Base-by-base conservation (phyloP, 202 grass and related monocot genomes). In the Hordeum pubiflorum region DNA sequence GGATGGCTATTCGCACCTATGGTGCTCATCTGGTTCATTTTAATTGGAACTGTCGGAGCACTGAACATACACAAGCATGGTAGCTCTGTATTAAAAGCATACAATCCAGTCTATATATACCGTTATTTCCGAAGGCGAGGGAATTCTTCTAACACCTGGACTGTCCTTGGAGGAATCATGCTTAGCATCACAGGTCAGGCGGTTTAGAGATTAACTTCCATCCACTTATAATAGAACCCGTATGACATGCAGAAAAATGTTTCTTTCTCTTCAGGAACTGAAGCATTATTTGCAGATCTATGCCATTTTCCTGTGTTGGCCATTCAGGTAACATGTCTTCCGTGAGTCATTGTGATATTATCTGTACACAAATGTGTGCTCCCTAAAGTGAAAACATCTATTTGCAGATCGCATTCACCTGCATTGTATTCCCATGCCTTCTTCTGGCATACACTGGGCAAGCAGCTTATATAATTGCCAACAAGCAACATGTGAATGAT, bases 261-360 rank as follows among this genome's bases (percentile, higher is more conserved):
- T 76, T 82, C 23, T 73, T 71, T 81, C 57, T 65, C 13, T 82
- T 75, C 86, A 98, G 95, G 95, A 76, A 98, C 92, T 73, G 95
- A 98, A 91, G 95, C 95, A 61, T 76, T 98, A 73, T 98, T 88
- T 91, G 95, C 95, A 44, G 95, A 98, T 86, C 88, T 98, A 58
- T 98, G 92, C 67, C 92, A 98, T 82, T 98, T 98, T 63, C 95
- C 92, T 76, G 95, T 98, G 34, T 74, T 89, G 64, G 90, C 95
- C 61, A 91, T 98, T 89, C 95, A 94, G 95, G 95, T 93, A 89
- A 78, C 20, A 60, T 75, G 40, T 77, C 34, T 82, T 65, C 23
- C 27, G 12, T 33, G 13, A 63, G 9, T 18, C 6, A 61, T 83
- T 44, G 18, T 29, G 36, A 26, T 74, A 78, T 79, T 78, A 34